Conservation (phyloP, 169 alveolate species). For the Cryptosporidium felis region DNA sequence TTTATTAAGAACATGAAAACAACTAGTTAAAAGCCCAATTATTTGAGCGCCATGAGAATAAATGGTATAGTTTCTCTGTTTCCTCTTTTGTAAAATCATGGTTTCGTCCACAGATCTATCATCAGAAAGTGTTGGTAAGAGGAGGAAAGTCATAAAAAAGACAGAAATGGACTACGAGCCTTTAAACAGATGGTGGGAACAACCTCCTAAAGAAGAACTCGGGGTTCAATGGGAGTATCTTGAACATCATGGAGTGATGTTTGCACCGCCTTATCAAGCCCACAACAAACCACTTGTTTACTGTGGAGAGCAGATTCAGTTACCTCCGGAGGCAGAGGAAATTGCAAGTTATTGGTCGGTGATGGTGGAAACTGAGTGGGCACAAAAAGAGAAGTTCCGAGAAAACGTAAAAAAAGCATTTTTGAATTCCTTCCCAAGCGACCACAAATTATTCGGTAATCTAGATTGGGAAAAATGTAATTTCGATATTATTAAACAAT, state of each 20-base stretch:
- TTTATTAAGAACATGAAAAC: too few species aligned
- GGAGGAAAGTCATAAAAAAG: slow-evolving; percentile 57
- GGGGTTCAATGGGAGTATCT: slow-evolving; percentile 85
- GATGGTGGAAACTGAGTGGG: slow-evolving; percentile 91
- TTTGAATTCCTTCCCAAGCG: slow-evolving; percentile 79
- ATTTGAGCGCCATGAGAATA: slow-evolving; percentile 1
- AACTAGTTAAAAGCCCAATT: too few species aligned
- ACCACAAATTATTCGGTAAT: slow-evolving; percentile 78
- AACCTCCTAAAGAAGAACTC: slow-evolving; percentile 75
- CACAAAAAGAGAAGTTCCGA: slow-evolving; percentile 88
- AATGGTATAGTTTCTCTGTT: background rate
- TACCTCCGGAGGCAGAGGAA: slow-evolving; percentile 96
- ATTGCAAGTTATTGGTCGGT: slow-evolving; percentile 96
- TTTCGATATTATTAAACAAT: slow-evolving; percentile 30
- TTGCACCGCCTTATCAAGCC: slow-evolving; percentile 88
- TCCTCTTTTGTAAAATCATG: background rate
- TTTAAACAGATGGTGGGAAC: slow-evolving; percentile 88
- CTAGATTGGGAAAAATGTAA: slow-evolving; percentile 62
- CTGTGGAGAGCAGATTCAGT: slow-evolving; percentile 85
- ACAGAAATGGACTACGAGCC: slow-evolving; percentile 79
- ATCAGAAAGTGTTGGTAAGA: slow-evolving; percentile 1
- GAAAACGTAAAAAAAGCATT: slow-evolving; percentile 90
- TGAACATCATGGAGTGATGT: slow-evolving; percentile 90
- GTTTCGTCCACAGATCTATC: background rate
- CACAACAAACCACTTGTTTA: slow-evolving; percentile 85